Evolutionary conservation across 2,329 filamentous ascomycete genomes (phyloP).

Genomic region (Lasiodiplodia gonubiensis): DNA sequence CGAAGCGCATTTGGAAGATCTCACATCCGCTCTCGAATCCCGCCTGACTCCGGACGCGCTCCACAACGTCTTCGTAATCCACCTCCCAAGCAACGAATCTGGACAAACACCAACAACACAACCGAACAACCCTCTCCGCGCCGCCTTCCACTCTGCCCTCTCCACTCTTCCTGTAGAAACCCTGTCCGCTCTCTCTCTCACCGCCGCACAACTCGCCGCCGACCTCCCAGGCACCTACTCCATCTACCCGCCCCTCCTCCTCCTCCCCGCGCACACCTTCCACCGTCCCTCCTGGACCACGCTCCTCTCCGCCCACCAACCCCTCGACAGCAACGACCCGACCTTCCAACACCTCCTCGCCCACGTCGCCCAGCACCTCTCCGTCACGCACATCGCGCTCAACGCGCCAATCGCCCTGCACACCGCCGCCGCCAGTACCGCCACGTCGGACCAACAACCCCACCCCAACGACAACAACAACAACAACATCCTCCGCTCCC

Average conservation of each 20-base stretch:
- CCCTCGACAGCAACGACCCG: slow-evolving; percentile 34
- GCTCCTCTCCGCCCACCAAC: slow-evolving; percentile 37
- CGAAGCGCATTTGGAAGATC: background rate
- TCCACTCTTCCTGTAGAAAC: slow-evolving; percentile 26
- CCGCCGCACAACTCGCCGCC: slow-evolving; percentile 32
- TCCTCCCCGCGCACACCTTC: slow-evolving; percentile 59
- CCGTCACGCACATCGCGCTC: slow-evolving; percentile 62
- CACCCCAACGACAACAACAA: slow-evolving; percentile 38
- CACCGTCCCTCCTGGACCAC: slow-evolving; percentile 41
- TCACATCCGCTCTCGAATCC: background rate
- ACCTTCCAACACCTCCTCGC: slow-evolving; percentile 32
- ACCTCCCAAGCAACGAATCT: background rate
- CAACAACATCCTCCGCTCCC: slow-evolving; percentile 70
- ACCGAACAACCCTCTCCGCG: slow-evolving; percentile 19
- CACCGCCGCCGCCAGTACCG: slow-evolving; percentile 39
- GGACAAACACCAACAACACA: background rate
- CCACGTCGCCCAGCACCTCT: slow-evolving; percentile 46
- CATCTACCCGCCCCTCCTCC: slow-evolving; percentile 63
- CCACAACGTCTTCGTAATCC: background rate
- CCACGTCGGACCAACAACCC: background rate
- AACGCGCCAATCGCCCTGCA: slow-evolving; percentile 59
- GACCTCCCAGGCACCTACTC: slow-evolving; percentile 54
- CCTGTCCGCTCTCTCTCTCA: slow-evolving; percentile 29
- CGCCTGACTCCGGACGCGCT: background rate
- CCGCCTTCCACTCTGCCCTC: slow-evolving; percentile 22